Conservation (phyloP, 805 yeast genomes). For the Candida adriatica region DNA sequence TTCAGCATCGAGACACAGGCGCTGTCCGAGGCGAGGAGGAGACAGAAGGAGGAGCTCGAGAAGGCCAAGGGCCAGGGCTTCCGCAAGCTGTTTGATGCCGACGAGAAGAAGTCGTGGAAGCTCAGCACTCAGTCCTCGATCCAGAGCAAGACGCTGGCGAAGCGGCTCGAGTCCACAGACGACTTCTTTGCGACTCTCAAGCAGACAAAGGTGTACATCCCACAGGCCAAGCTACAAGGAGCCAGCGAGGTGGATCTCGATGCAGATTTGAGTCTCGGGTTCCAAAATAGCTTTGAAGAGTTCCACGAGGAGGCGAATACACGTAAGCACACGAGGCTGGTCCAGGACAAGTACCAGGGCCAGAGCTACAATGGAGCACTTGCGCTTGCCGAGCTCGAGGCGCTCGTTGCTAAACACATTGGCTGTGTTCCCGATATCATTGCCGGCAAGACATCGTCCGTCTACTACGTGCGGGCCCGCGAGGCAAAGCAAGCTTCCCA, state of each 20-base stretch:
- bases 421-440: conserved; percentile 32
- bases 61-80: not conserved
- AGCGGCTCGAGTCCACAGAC: not conserved
- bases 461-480: conserved; percentile 45
- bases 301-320: conserved; percentile 15
- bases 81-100: not conserved
- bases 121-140: not conserved
- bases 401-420: conserved; percentile 26
- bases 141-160: conserved; percentile 1
- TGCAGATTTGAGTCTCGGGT: conserved; percentile 8
- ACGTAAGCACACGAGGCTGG: conserved; percentile 10
- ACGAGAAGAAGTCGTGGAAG: not conserved
- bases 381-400: conserved; percentile 25
- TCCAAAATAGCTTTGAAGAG: conserved; percentile 11
- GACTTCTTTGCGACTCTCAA: conserved; percentile 9
- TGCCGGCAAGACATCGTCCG: conserved; percentile 38
- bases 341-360: conserved; percentile 16
- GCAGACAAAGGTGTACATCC: conserved; percentile 8
- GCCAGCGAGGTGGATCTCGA: conserved; percentile 7
- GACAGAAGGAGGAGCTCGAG: conserved; percentile 1
- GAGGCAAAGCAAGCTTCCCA: conserved; percentile 31
- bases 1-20: conserved; percentile 4
- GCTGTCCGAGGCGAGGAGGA: conserved; percentile 2
- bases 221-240: conserved; percentile 1
- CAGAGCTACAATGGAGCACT: conserved; percentile 22